These are phyloP conservation scores for Carex scoparia DNA, from an alignment of 176 grass and related monocot species.

Conservation along the genomic window DNA sequence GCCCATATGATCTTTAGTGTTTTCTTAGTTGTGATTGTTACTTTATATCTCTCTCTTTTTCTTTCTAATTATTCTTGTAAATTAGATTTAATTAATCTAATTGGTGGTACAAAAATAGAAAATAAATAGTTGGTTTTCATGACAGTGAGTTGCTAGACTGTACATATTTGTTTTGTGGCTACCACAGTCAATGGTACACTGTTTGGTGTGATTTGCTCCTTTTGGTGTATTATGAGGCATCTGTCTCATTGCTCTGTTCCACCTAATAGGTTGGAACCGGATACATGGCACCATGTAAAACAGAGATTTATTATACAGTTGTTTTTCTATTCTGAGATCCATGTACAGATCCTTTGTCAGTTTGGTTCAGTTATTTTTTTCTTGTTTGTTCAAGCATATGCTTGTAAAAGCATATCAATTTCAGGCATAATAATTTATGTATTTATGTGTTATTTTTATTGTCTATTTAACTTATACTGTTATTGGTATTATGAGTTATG, in stretches of 20 bases:
- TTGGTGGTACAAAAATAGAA: neutral
- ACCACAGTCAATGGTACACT: neutral
- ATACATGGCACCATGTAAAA: neutral
- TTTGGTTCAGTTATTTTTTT: constrained; percentile 6
- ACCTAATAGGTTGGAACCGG: neutral
- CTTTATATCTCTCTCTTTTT: neutral
- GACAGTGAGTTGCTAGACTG: neutral
- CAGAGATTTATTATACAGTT: constrained; percentile 11
- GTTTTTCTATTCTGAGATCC: constrained; percentile 16
- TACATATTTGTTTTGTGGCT: neutral
- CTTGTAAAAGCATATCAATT: neutral
- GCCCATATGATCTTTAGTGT: neutral
- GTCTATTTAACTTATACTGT: neutral
- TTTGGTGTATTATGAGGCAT: neutral
- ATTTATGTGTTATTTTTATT: neutral
- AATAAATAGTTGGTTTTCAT: neutral
- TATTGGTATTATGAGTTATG: neutral
- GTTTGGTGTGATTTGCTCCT: neutral
- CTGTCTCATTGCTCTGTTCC: neutral
- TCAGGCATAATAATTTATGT: neutral
- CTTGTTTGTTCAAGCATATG: neutral
- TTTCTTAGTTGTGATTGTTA: neutral
- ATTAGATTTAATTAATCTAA: neutral
- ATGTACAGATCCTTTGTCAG: neutral
- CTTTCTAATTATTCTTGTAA: neutral